Evolutionary conservation across 305 asterid species (phyloP).

Genomic region (Solanum chacoense): DNA sequence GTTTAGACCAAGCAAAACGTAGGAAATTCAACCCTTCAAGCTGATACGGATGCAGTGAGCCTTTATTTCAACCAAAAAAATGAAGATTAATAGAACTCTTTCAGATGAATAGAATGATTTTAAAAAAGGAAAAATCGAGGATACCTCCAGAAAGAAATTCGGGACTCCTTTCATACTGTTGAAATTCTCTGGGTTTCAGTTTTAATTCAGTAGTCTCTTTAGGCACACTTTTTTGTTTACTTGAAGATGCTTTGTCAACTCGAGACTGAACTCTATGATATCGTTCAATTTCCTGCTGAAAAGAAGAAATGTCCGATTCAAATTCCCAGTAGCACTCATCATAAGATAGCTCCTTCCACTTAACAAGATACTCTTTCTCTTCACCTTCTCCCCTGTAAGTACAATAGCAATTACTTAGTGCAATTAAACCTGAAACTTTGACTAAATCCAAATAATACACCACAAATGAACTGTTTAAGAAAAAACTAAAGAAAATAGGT

Average conservation of each 20-base stretch:
- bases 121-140: neutral
- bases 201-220: conserved; percentile 50
- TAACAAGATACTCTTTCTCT: conserved; percentile 86
- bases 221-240: conserved; percentile 46
- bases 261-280: conserved; percentile 53
- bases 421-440: neutral
- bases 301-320: conserved; percentile 74
- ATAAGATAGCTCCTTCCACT: conserved; percentile 96
- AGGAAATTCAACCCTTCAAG: conserved; percentile 97
- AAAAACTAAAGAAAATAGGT: neutral
- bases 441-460: neutral
- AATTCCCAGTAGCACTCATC: conserved; percentile 98
- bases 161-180: conserved; percentile 80
- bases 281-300: conserved; percentile 65
- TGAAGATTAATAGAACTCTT: conserved; percentile 6
- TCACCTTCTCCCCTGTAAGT: conserved; percentile 41
- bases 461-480: neutral
- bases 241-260: conserved; percentile 8
- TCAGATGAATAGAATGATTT: conserved; percentile 10
- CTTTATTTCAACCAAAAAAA: conserved; percentile 29
- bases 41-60: conserved; percentile 96
- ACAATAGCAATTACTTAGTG: neutral
- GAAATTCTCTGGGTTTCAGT: conserved; percentile 72
- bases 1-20: conserved; percentile 92
- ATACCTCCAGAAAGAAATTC: conserved; percentile 89